Evolutionary conservation across 768 basidiomycete species (phyloP).

Genomic region (Termitomyces sp.): DNA sequence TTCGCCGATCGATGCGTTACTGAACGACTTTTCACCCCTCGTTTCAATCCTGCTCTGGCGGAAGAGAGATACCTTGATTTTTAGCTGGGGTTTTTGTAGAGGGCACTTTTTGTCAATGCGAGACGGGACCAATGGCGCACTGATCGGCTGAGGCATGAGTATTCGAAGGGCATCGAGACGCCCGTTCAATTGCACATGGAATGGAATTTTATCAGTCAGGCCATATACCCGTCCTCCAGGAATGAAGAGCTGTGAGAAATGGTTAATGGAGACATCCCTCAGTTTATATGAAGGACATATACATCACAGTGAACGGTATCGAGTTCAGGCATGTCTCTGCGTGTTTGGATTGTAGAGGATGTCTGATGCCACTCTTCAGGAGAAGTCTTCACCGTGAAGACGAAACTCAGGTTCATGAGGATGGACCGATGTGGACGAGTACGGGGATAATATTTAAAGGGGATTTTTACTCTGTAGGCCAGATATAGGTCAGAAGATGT

Average conservation of each 20-base stretch:
- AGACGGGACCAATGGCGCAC: slow-evolving; percentile 16
- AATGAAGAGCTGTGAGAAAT: slow-evolving; percentile 49
- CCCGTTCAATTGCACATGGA: slow-evolving; percentile 62
- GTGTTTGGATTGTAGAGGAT: neutral
- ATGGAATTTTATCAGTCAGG: slow-evolving; percentile 55
- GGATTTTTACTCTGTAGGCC: slow-evolving; percentile 41
- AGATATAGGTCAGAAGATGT: neutral
- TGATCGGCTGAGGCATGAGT: slow-evolving; percentile 27
- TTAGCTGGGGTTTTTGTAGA: slow-evolving; percentile 9
- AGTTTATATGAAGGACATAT: neutral
- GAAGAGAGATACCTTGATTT: slow-evolving; percentile 50
- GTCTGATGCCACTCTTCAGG: slow-evolving; percentile 69
- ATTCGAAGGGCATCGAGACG: slow-evolving; percentile 42
- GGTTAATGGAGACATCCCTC: neutral
- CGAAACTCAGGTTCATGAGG: slow-evolving; percentile 44
- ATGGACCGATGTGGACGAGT: slow-evolving; percentile 55
- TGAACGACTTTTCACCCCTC: slow-evolving; percentile 34
- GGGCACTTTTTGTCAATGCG: slow-evolving; percentile 18
- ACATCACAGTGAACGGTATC: slow-evolving; percentile 1
- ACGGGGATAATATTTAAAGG: slow-evolving; percentile 53
- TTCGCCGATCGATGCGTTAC: slow-evolving; percentile 44
- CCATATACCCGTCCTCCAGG: slow-evolving; percentile 56
- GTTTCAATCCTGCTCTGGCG: slow-evolving; percentile 46
- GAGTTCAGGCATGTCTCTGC: neutral
- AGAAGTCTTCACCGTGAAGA: slow-evolving; percentile 54